Evolutionary conservation across 106 monocot species (phyloP), one percentile per base, ranked within the genome.

Genomic region (Dendrobium chrysotoxum): DNA sequence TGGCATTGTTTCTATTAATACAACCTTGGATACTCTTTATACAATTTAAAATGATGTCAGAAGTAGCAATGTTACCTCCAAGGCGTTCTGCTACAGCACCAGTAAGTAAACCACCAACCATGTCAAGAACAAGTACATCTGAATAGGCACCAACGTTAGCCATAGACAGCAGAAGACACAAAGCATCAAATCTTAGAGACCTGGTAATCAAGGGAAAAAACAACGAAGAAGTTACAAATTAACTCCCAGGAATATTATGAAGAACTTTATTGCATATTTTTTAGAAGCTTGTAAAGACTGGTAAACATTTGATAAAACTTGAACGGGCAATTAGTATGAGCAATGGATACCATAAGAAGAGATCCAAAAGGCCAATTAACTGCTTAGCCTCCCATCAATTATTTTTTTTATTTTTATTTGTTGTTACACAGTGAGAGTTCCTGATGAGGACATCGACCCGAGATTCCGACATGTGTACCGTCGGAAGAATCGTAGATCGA

Each of bases 11-110:
- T 3, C 13, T 35, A 35, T 70, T 70, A 30, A 70, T 35, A 70
- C 13, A 31, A 70, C 31, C 11, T 35, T 30, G 28, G 35, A 70
- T 15, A 17, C 16, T 70, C 70, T 64, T 64, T 64, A 26, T n/a
- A 23, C 5, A 50, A 13, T 50, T 50, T 50, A 50, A 50, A 50
- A 61, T 23, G 23, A 23, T 61, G 7, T 61, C 23, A 61, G 21
- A 61, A 61, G 61, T 23, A 70, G 35, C 31, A 53, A 72, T 28
- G 15, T 39, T 87, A 99, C 98, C 92, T 91, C 98, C 98, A 75
- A 99, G 28, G 21, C 98, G 94, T 84, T 99, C 98, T 78, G 95
- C 95, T 40, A 93, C 89, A 83, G 98, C 91, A 50, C 95, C 98
- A 75, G 92, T 87, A 73, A 99, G 80, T 78, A 99, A 80, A 50